These are phyloP conservation scores for Apiospora rasikravindrae DNA, from an alignment of 2,329 filamentous ascomycete genomes.

Conservation along the genomic window DNA sequence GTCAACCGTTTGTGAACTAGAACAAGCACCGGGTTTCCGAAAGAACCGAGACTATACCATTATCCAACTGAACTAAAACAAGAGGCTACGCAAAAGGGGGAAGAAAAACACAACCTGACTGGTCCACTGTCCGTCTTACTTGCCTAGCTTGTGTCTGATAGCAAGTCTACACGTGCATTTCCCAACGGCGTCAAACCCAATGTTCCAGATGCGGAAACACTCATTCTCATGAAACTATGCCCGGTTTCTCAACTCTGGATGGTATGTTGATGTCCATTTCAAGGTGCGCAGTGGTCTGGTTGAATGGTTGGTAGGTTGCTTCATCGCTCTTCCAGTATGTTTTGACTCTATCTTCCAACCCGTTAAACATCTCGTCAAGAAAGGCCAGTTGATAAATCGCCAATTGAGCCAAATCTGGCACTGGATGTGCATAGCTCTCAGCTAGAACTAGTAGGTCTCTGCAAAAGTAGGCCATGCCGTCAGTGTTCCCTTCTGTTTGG, in stretches of 20 bases:
- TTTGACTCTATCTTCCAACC: too few species aligned
- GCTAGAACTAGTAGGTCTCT: constrained; percentile 6
- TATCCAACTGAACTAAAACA: neutral
- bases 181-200: neutral
- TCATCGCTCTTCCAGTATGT: neutral
- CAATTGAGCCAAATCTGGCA: neutral
- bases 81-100: neutral
- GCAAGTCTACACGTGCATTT: neutral
- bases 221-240: neutral
- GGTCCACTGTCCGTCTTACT: neutral
- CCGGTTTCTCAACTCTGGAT: neutral
- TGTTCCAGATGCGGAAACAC: neutral
- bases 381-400: neutral
- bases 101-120: neutral
- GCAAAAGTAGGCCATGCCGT: neutral
- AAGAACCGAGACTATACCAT: neutral
- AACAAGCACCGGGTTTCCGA: neutral
- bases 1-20: constrained; percentile 2
- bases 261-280: neutral
- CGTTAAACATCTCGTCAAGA: too few species aligned
- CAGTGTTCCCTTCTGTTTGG: neutral
- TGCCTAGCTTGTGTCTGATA: neutral
- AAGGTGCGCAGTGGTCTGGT: neutral
- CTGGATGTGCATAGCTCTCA: too few species aligned
- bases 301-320: neutral